Base-by-base conservation (phyloP, 306 rosid species). In the Cucurbita pepo region DNA sequence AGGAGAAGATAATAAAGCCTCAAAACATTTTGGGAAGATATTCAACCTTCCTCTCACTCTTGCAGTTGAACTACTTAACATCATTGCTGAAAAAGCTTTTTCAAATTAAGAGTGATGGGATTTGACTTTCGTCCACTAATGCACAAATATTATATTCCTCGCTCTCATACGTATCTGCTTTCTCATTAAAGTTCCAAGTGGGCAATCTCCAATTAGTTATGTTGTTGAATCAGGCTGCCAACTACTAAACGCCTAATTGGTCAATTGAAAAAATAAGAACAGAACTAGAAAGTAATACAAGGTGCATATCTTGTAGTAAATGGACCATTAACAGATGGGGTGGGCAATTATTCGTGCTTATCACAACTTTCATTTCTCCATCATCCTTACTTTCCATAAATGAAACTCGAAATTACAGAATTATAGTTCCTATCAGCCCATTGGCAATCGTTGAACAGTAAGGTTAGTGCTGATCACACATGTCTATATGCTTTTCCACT, bases 11-110 rank as follows among this genome's bases (percentile, higher is more conserved):
- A 1, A 25, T 15, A 73, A 8, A 11, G n/a, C 12, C 52, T 58
- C n/a, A 67, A 36, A 69, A 38, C 30, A 10, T 47, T 10, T 58
- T 52, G 63, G 21, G 64, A 71, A 56, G 71, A 75, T 78, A 81
- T 78, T 82, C 89, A 85, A 82, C 72, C 19, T 66, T 67, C 41
- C 76, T 65, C 81, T 85, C 82, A 71, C 78, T 76, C 53, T 30
- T 30, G 59, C 14, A 47, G 77, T 83, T 73, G 83, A 83, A 72
- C 75, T 74, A 73, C 78, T 64, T 77, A 73, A 57, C 79, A 69
- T 83, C 81, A 76, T 79, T 78, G 69, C 67, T 71, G 79, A 78
- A 54, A 58, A 69, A 71, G 66, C 75, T 75, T 85, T 82, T 78
- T 45, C 22, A 15, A 30, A 50, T 43, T 78, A 73, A 70, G 81